These are phyloP conservation scores for Fabrea salina DNA, from an alignment of 169 alveolate species.

Conservation along the genomic window DNA sequence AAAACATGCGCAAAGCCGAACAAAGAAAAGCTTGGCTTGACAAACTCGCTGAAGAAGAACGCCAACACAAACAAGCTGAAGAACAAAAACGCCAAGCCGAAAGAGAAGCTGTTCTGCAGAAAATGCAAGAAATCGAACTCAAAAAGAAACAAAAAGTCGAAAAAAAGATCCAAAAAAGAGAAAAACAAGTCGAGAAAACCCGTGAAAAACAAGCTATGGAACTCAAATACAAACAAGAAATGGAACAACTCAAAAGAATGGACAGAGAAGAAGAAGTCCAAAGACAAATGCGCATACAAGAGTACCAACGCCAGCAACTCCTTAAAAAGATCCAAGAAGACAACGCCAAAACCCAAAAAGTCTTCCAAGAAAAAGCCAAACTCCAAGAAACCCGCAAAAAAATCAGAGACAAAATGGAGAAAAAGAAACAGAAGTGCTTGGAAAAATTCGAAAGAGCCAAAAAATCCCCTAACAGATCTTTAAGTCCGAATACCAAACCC, in stretches of 20 bases:
- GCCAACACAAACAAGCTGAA: not conserved
- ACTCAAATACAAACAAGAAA: slow-evolving; percentile 46
- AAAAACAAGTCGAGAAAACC: slow-evolving; percentile 40
- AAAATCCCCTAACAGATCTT: too few species aligned
- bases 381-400: slow-evolving; percentile 42
- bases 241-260: slow-evolving; percentile 49
- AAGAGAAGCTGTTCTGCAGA: slow-evolving; percentile 17
- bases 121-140: slow-evolving; percentile 41
- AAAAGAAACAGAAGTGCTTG: slow-evolving; percentile 30
- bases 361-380: slow-evolving; percentile 44
- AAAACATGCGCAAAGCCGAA: slow-evolving; percentile 18
- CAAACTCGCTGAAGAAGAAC: not conserved
- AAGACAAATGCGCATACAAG: slow-evolving; percentile 52
- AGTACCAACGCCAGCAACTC: slow-evolving; percentile 50
- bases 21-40: not conserved
- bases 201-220: slow-evolving; percentile 33
- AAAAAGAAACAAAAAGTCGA: slow-evolving; percentile 40
- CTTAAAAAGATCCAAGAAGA: slow-evolving; percentile 46
- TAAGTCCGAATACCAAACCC: too few species aligned
- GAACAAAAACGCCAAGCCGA: not conserved
- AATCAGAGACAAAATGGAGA: slow-evolving; percentile 59
- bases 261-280: slow-evolving; percentile 65
- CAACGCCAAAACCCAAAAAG: slow-evolving; percentile 40
- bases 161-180: slow-evolving; percentile 44
- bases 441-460: not conserved